Conservation (phyloP, 2,329 filamentous ascomycete species). For the Chaetomiaceae sp. region DNA sequence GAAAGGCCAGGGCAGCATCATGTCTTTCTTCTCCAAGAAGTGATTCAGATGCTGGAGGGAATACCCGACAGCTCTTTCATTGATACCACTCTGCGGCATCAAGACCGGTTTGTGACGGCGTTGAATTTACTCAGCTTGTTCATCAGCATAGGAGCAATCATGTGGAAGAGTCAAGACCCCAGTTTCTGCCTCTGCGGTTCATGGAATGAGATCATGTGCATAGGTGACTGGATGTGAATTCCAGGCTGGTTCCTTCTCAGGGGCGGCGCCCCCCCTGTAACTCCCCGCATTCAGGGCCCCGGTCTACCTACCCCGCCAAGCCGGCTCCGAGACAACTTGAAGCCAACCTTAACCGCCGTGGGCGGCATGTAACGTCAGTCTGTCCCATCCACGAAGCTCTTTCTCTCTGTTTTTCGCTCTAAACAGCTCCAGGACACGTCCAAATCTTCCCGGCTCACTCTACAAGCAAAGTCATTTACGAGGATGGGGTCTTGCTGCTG, state of each 20-base stretch:
- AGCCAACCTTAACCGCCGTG: background rate
- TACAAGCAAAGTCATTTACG: background rate
- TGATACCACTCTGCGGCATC: too few relatives aligned
- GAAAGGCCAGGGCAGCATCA: conserved; percentile 77
- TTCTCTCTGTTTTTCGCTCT: background rate
- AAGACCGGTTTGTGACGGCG: too few relatives aligned
- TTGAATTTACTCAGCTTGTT: too few relatives aligned
- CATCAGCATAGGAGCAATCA: too few relatives aligned
- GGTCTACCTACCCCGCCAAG: conserved; percentile 1
- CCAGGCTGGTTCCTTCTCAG: too few relatives aligned
- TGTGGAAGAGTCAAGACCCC: too few relatives aligned
- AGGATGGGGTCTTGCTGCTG: background rate
- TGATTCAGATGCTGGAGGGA: conserved; percentile 29
- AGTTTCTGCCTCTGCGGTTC: too few relatives aligned
- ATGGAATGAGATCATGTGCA: too few relatives aligned
- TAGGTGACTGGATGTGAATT: too few relatives aligned
- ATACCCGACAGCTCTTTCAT: background rate
- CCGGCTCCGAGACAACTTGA: background rate
- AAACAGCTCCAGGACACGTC: background rate
- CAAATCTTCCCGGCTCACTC: background rate
- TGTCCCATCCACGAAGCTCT: background rate
- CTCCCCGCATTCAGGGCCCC: too few relatives aligned
- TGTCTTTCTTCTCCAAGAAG: conserved; percentile 89
- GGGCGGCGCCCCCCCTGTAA: too few relatives aligned
- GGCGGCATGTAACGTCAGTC: background rate